Evolutionary conservation across 805 yeast genomes (phyloP).

Genomic region (Kodamaea hsintzibuensis): DNA sequence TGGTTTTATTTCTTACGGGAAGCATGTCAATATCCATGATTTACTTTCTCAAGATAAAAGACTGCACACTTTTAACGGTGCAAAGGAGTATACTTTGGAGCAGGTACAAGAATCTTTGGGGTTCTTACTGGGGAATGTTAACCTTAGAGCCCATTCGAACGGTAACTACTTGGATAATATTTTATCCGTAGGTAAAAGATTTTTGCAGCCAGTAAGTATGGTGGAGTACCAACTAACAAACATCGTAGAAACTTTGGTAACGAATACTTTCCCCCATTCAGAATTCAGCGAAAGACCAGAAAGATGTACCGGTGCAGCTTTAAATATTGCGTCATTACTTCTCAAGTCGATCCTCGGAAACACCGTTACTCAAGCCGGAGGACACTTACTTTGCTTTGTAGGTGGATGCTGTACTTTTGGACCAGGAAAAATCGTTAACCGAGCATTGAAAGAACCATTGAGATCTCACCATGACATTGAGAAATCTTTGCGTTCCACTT

Average conservation of each 20-base stretch:
- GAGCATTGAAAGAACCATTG: slow-evolving; percentile 58
- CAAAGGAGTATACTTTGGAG: slow-evolving; percentile 48
- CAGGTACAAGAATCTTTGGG: slow-evolving; percentile 50
- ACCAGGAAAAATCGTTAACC: slow-evolving; percentile 60
- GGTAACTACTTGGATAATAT: slow-evolving; percentile 12
- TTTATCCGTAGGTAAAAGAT: slow-evolving; percentile 33
- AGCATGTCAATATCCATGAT: slow-evolving; percentile 59
- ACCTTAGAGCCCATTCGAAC: slow-evolving; percentile 9
- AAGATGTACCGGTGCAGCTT: slow-evolving; percentile 62
- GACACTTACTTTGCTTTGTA: slow-evolving; percentile 53
- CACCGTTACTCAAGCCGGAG: slow-evolving; percentile 46
- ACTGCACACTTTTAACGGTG: slow-evolving; percentile 54
- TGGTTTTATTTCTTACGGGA: slow-evolving; percentile 61
- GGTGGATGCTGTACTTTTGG: slow-evolving; percentile 71
- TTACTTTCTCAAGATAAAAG: slow-evolving; percentile 30
- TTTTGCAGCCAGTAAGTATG: slow-evolving; percentile 47
- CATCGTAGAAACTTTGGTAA: slow-evolving; percentile 48
- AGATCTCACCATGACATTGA: slow-evolving; percentile 66
- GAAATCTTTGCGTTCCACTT: slow-evolving; percentile 39
- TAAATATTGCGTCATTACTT: slow-evolving; percentile 46
- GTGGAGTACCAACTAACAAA: slow-evolving; percentile 53
- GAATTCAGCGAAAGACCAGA: slow-evolving; percentile 46
- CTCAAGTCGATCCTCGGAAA: slow-evolving; percentile 42
- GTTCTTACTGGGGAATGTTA: slow-evolving; percentile 33
- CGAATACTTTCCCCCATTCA: slow-evolving; percentile 51